A percentile compares a stretch with the other conserved stretches of the same genome.
Evolutionary conservation across 2,329 filamentous ascomycete species (phyloP).

Genomic region (Botryotinia narcissicola): DNA sequence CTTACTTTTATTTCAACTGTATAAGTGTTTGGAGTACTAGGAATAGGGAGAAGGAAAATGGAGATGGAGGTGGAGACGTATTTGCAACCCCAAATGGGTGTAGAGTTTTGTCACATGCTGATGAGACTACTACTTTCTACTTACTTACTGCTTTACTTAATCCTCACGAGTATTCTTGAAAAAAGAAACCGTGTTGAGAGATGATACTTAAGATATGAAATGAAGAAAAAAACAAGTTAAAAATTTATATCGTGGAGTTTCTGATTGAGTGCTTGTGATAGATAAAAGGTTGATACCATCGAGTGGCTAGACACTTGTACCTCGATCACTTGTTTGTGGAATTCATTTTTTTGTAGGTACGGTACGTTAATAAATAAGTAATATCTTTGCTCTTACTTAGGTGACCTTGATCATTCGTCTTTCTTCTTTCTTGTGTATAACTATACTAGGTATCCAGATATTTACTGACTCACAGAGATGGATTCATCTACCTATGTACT

Average conservation of each 20-base stretch:
- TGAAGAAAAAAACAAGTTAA: constrained; percentile 15
- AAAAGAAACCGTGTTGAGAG: neutral
- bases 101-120: constrained; percentile 1
- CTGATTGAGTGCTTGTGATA: neutral
- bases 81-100: neutral
- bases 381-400: neutral
- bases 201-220: neutral
- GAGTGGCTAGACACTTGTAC: neutral
- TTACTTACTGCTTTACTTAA: constrained; percentile 7
- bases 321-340: neutral
- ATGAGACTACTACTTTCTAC: neutral
- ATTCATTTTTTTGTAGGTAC: neutral
- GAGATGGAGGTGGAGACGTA: neutral
- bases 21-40: constrained; percentile 2
- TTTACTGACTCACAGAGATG: neutral
- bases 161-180: neutral
- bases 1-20: constrained; percentile 5
- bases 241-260: neutral
- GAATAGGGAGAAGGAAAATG: neutral
- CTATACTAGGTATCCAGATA: neutral
- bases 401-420: neutral
- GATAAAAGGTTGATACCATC: neutral
- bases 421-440: neutral
- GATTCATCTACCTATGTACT: neutral
- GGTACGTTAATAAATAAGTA: neutral